Conservation (phyloP, 2,329 filamentous ascomycete species). For the Verticillium nubilum region DNA sequence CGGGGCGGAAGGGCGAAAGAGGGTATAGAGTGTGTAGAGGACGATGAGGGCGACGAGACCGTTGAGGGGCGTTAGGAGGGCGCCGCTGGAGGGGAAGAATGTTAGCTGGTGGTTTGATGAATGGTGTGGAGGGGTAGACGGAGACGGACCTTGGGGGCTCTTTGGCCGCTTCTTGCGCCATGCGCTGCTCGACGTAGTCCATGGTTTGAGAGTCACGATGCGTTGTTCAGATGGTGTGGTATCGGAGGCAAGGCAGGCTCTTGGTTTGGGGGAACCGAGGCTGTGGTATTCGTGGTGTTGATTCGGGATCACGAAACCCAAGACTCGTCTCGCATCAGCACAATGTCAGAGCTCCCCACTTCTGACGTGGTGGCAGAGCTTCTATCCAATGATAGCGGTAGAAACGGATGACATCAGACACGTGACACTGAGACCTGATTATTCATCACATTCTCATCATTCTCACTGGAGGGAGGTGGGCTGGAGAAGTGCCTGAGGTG, state of each 20-base stretch:
- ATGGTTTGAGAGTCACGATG: conserved; percentile 23
- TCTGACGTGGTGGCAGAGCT: too few relatives aligned
- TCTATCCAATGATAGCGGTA: too few relatives aligned
- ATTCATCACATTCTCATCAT: too few relatives aligned
- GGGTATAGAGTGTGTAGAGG: conserved; percentile 52
- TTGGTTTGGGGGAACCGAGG: not conserved
- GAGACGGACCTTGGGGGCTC: conserved; percentile 30
- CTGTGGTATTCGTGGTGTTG: not conserved
- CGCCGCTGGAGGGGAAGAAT: conserved; percentile 22
- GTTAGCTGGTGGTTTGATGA: conserved; percentile 3
- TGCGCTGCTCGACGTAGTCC: conserved; percentile 54
- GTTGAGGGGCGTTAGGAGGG: conserved; percentile 58
- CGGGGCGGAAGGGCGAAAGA: conserved; percentile 44
- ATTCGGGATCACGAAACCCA: not conserved
- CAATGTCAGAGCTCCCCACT: too few relatives aligned
- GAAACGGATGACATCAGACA: too few relatives aligned
- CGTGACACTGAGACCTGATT: too few relatives aligned
- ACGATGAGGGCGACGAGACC: conserved; percentile 50
- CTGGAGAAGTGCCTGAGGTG: too few relatives aligned
- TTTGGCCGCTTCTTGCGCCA: conserved; percentile 46
- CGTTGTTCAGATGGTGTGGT: not conserved
- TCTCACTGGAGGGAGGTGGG: too few relatives aligned
- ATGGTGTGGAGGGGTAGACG: conserved; percentile 7
- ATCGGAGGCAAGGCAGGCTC: not conserved
- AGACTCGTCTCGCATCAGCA: not conserved